A percentile compares a stretch with the other conserved stretches of the same genome.
phyloP scores from a whole-genome alignment of 495 filamentous ascomycete genomes.

The Podospora bellae-mahoneyi region DNA sequence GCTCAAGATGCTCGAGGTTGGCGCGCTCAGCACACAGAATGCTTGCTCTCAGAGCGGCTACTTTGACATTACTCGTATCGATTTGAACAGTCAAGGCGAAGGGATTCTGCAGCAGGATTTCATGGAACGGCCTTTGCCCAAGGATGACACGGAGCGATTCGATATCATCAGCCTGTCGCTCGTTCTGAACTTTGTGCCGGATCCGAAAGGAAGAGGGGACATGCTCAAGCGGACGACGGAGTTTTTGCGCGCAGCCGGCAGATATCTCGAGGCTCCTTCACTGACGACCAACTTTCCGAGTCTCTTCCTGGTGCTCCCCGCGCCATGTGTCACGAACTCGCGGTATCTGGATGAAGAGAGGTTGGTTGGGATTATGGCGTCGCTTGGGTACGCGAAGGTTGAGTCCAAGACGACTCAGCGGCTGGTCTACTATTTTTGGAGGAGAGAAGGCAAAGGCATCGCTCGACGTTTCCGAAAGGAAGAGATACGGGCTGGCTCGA shows the following conservation, averaged over 20 bases:
- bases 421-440: slow-evolving; percentile 88
- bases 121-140: slow-evolving; percentile 79
- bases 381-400: slow-evolving; percentile 65
- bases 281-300: slow-evolving; percentile 56
- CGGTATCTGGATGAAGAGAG: slow-evolving; percentile 78
- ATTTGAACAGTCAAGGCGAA: slow-evolving; percentile 79
- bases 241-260: slow-evolving; percentile 52
- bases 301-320: slow-evolving; percentile 87
- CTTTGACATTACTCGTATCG: slow-evolving; percentile 80
- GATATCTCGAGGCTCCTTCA: slow-evolving; percentile 18
- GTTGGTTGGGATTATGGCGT: slow-evolving; percentile 68
- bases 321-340: slow-evolving; percentile 86
- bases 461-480: slow-evolving; percentile 53
- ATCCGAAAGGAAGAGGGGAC: slow-evolving; percentile 68
- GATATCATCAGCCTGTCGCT: slow-evolving; percentile 91
- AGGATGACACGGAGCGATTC: slow-evolving; percentile 59
- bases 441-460: slow-evolving; percentile 27
- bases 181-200: slow-evolving; percentile 90
- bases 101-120: slow-evolving; percentile 88
- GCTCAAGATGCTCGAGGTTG: slow-evolving; percentile 78
- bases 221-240: slow-evolving; percentile 77
- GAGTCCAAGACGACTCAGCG: slow-evolving; percentile 73
- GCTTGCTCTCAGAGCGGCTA: slow-evolving; percentile 67
- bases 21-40: slow-evolving; percentile 81
- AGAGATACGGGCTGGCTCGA: slow-evolving; percentile 66